A percentile compares a stretch with the other conserved stretches of the same genome.
These are phyloP conservation scores for Vaucheria bursata DNA, from an alignment of 352 stramenopile genomes.

Conservation along the genomic window DNA sequence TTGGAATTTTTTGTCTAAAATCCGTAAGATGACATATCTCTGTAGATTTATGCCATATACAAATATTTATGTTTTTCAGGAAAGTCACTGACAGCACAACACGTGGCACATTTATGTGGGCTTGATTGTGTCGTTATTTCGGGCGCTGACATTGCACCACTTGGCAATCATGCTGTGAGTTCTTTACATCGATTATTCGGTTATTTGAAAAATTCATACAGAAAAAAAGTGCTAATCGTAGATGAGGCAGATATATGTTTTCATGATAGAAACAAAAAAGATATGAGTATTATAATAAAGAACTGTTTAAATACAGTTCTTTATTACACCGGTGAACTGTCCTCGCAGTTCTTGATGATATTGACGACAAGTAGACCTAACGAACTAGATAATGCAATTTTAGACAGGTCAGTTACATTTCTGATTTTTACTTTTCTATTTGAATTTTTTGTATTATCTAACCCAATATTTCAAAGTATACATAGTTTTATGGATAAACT, in stretches of 20 bases:
- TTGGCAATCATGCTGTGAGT: conserved; percentile 63
- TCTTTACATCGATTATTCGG: conserved; percentile 68
- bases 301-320: conserved; percentile 62
- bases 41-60: too few species aligned
- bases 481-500: too few species aligned
- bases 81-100: conserved; percentile 75
- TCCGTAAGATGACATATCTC: too few species aligned
- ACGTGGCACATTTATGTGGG: conserved; percentile 59
- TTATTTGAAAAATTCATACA: conserved; percentile 54
- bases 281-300: background rate
- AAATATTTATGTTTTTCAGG: too few species aligned
- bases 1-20: too few species aligned
- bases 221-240: conserved; percentile 68
- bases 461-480: too few species aligned
- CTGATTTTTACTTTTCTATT: too few species aligned
- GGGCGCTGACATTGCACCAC: conserved; percentile 66
- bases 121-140: conserved; percentile 73
- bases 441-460: too few species aligned
- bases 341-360: conserved; percentile 53
- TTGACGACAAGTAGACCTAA: conserved; percentile 68
- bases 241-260: conserved; percentile 72
- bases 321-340: conserved; percentile 58
- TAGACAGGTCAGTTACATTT: conserved; percentile 32
- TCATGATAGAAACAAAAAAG: conserved; percentile 53
- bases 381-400: conserved; percentile 35